phyloP scores from a whole-genome alignment of 2,329 filamentous ascomycete species.

The Colletotrichum karsti region DNA sequence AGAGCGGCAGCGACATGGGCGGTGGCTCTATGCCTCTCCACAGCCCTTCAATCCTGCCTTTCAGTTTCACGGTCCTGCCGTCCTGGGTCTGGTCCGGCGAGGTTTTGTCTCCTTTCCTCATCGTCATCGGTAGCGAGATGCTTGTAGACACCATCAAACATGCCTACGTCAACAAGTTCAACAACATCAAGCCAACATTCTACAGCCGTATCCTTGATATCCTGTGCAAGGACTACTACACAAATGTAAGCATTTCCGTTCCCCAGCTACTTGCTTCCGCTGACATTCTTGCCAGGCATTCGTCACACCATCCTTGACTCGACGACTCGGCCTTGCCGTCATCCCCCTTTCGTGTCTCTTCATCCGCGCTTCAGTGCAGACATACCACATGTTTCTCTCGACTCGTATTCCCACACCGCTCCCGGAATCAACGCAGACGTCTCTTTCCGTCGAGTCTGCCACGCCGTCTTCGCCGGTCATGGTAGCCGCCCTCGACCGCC shows the following conservation, averaged over 20 bases:
- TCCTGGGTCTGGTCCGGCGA: slow-evolving; percentile 81
- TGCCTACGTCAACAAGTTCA: slow-evolving; percentile 98
- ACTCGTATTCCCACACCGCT: slow-evolving; percentile 83
- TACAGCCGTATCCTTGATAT: slow-evolving; percentile 93
- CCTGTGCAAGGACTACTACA: slow-evolving; percentile 97
- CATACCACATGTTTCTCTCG: slow-evolving; percentile 97
- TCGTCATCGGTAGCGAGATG: slow-evolving; percentile 96
- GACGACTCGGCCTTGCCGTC: slow-evolving; percentile 88
- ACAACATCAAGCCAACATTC: slow-evolving; percentile 91
- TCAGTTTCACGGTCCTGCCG: slow-evolving; percentile 90
- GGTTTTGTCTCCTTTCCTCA: slow-evolving; percentile 89
- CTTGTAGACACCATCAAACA: slow-evolving; percentile 97
- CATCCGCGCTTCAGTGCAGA: slow-evolving; percentile 92
- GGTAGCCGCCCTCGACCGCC: slow-evolving; percentile 79
- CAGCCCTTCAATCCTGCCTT: slow-evolving; percentile 80
- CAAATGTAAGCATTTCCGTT: slow-evolving; percentile 69
- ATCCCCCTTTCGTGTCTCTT: slow-evolving; percentile 95
- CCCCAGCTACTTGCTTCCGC: neutral
- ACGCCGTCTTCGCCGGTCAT: slow-evolving; percentile 76
- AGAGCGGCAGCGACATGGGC: slow-evolving; percentile 53
- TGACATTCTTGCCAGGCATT: slow-evolving; percentile 70
- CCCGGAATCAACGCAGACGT: slow-evolving; percentile 70
- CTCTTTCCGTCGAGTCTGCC: slow-evolving; percentile 70
- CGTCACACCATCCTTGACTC: slow-evolving; percentile 86
- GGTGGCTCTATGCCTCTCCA: slow-evolving; percentile 69